Conservation (phyloP, 2,329 filamentous ascomycete genomes). For the Chrysosporium keratinophilum region DNA sequence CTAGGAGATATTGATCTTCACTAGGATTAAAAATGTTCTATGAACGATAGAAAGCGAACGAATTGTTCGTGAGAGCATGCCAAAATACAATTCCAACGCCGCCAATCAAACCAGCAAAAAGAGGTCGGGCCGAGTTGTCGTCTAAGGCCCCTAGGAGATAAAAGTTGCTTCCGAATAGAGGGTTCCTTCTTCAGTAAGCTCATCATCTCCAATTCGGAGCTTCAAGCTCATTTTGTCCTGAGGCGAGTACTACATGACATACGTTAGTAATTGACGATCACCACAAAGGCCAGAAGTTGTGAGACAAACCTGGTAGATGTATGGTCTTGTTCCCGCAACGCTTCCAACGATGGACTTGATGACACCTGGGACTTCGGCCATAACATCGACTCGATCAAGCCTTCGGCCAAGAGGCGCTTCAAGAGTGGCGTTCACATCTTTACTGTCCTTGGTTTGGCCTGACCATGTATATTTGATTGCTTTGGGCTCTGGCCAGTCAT, state of each 20-base stretch:
- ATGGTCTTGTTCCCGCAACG: slow-evolving; percentile 85
- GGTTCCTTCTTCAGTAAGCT: slow-evolving; percentile 64
- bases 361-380: slow-evolving; percentile 91
- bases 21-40: slow-evolving; percentile 12
- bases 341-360: slow-evolving; percentile 87
- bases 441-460: slow-evolving; percentile 66
- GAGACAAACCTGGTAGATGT: slow-evolving; percentile 77
- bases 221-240: slow-evolving; percentile 59
- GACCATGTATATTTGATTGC: slow-evolving; percentile 66
- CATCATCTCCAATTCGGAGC: slow-evolving; percentile 72
- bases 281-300: background rate
- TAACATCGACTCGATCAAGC: slow-evolving; percentile 80
- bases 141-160: slow-evolving; percentile 51
- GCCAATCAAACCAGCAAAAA: slow-evolving; percentile 15
- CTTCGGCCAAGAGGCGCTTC: slow-evolving; percentile 58
- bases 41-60: background rate
- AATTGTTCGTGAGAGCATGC: background rate
- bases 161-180: slow-evolving; percentile 93
- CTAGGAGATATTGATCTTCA: background rate
- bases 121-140: background rate
- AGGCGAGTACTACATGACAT: slow-evolving; percentile 55
- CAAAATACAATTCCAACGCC: slow-evolving; percentile 15
- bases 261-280: slow-evolving; percentile 18
- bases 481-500: slow-evolving; percentile 80
- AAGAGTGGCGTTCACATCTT: slow-evolving; percentile 58